Percentiles rank a stretch among this genome's conserved stretches.
Evolutionary conservation across 1,284 basidiomycete genomes (phyloP).

Genomic region (Microbotryum silenes-acaulis): DNA sequence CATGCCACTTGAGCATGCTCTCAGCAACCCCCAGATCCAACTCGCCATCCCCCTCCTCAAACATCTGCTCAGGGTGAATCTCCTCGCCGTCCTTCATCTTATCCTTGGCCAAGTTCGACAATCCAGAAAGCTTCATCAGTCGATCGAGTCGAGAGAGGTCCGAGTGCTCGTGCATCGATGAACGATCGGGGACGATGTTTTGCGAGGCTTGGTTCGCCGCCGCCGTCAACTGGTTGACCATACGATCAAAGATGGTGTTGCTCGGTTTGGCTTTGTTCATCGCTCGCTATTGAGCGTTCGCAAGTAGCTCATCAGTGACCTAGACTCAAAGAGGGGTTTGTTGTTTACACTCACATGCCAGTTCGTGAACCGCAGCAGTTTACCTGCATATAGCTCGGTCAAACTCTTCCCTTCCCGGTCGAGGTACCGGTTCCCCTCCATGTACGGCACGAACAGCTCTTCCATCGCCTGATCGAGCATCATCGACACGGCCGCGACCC

Average conservation of each 20-base stretch:
- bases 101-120: constrained; percentile 42
- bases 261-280: constrained; percentile 68
- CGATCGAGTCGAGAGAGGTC: constrained; percentile 30
- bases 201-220: constrained; percentile 49
- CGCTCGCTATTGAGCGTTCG: constrained; percentile 39
- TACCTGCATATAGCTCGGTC: constrained; percentile 68
- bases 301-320: not conserved
- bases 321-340: not conserved
- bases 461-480: constrained; percentile 95
- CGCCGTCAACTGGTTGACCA: constrained; percentile 81
- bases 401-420: constrained; percentile 86
- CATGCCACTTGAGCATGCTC: constrained; percentile 90
- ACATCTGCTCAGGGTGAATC: constrained; percentile 10
- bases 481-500: constrained; percentile 51
- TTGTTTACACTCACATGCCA: constrained; percentile 64
- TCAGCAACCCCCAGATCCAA: constrained; percentile 69
- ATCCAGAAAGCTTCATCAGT: constrained; percentile 62
- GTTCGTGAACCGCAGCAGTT: constrained; percentile 69
- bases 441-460: constrained; percentile 90
- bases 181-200: constrained; percentile 10
- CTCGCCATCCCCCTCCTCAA: constrained; percentile 66
- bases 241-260: constrained; percentile 70
- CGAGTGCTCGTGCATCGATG: constrained; percentile 8
- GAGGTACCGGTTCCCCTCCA: constrained; percentile 77
- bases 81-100: constrained; percentile 31